Evolutionary conservation across 129 eudicot species (phyloP).

Genomic region (Sambucus nigra): DNA sequence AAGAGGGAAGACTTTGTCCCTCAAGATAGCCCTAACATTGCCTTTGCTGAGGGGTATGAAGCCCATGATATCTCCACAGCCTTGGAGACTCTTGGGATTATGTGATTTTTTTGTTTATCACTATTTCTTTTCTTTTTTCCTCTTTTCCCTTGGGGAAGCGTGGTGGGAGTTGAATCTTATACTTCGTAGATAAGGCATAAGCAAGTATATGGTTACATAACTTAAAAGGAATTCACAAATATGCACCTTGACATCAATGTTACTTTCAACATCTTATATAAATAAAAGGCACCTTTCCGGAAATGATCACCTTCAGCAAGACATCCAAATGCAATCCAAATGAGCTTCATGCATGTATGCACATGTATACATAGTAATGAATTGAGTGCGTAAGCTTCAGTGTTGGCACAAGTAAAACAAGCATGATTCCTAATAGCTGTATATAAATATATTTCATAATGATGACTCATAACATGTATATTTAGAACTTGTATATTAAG

Average conservation of each 20-base stretch:
- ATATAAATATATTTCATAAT: too few species aligned
- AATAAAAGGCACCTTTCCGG: slow-evolving; percentile 5
- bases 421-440: too few species aligned
- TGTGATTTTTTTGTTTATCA: slow-evolving; percentile 22
- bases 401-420: not conserved
- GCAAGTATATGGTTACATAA: slow-evolving; percentile 4
- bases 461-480: not conserved
- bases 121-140: slow-evolving; percentile 10
- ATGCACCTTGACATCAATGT: slow-evolving; percentile 14
- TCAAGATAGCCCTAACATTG: slow-evolving; percentile 34
- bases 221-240: slow-evolving; percentile 5
- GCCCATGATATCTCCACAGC: slow-evolving; percentile 40
- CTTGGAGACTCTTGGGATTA: slow-evolving; percentile 38
- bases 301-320: not conserved
- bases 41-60: slow-evolving; percentile 48
- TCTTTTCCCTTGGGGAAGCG: slow-evolving; percentile 1
- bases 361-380: not conserved
- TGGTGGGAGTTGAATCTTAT: slow-evolving; percentile 9
- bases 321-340: not conserved
- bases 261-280: slow-evolving; percentile 6
- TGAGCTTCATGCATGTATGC: not conserved
- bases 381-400: not conserved
- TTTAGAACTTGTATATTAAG: not conserved
- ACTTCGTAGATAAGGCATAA: slow-evolving; percentile 18
- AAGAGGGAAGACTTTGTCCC: slow-evolving; percentile 47